Conservation (phyloP, 257 asterid genomes). For the Rubia yunnanensis region DNA sequence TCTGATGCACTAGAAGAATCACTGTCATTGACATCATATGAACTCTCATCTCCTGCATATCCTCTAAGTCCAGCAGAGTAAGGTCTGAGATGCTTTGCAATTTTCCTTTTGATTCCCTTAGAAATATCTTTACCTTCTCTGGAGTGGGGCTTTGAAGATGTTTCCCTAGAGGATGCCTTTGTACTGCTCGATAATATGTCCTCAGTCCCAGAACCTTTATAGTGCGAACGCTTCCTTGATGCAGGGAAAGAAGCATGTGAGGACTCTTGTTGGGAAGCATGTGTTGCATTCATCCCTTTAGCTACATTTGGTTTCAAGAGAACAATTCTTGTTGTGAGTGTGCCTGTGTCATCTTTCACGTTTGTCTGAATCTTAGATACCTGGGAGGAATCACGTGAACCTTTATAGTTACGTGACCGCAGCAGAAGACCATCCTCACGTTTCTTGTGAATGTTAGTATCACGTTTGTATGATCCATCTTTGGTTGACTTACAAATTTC, state of each 20-base stretch:
- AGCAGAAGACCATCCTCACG: constrained; percentile 73
- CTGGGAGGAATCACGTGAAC: constrained; percentile 30
- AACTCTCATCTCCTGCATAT: constrained; percentile 90
- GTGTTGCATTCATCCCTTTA: constrained; percentile 29
- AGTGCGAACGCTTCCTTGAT: constrained; percentile 29
- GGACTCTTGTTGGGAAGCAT: constrained; percentile 33
- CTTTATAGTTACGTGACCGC: constrained; percentile 33
- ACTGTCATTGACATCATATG: constrained; percentile 55
- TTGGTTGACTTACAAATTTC: constrained; percentile 41
- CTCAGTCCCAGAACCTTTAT: constrained; percentile 23
- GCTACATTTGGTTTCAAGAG: constrained; percentile 73
- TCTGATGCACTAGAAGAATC: constrained; percentile 67
- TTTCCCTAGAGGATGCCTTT: constrained; percentile 28
- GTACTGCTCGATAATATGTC: constrained; percentile 25
- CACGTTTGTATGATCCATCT: constrained; percentile 25
- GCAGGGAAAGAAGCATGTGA: constrained; percentile 23
- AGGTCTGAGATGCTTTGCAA: constrained; percentile 36
- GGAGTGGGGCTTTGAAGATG: constrained; percentile 34
- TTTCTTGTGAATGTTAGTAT: constrained; percentile 30
- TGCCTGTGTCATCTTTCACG: constrained; percentile 24
- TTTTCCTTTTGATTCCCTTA: constrained; percentile 49
- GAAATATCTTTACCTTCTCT: constrained; percentile 61
- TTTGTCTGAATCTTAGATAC: constrained; percentile 31
- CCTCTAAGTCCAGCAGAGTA: constrained; percentile 34
- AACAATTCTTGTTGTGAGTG: constrained; percentile 65